Conservation (phyloP, 495 filamentous ascomycete species). For the Neurospora tetraspora region DNA sequence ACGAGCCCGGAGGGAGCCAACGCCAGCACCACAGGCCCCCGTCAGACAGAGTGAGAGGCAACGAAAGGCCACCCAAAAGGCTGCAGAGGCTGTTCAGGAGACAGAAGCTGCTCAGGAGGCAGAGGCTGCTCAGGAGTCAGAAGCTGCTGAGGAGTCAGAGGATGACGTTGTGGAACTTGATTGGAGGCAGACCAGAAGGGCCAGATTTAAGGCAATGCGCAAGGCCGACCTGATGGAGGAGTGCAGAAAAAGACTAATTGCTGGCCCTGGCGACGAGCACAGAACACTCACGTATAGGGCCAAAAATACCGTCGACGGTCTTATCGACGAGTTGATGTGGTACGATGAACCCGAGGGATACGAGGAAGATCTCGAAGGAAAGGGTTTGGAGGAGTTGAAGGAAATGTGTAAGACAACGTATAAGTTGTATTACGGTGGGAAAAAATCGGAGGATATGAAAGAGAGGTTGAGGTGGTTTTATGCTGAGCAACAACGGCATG, state of each 20-base stretch:
- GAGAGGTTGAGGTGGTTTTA: not conserved
- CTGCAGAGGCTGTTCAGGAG: not conserved
- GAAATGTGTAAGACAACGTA: not conserved
- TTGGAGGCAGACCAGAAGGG: not conserved
- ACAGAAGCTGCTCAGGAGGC: not conserved
- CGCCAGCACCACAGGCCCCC: not conserved
- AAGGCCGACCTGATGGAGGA: not conserved
- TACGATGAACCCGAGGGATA: not conserved
- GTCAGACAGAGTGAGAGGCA: not conserved
- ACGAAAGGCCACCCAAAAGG: not conserved
- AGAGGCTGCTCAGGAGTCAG: not conserved
- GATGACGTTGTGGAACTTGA: not conserved
- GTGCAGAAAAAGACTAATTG: not conserved
- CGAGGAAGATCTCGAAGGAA: not conserved
- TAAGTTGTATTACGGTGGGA: not conserved
- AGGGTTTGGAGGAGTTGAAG: not conserved
- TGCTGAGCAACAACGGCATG: not conserved
- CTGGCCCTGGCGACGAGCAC: not conserved
- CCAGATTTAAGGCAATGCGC: not conserved
- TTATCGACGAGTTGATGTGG: not conserved
- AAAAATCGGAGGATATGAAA: not conserved
- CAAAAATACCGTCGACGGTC: not conserved
- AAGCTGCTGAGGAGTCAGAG: not conserved
- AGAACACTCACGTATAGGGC: not conserved
- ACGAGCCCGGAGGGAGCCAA: not conserved